Percentiles rank a stretch among this genome's conserved stretches.
These are phyloP conservation scores for Pythium guiyangense DNA, from an alignment of 352 stramenopile genomes.

Conservation along the genomic window DNA sequence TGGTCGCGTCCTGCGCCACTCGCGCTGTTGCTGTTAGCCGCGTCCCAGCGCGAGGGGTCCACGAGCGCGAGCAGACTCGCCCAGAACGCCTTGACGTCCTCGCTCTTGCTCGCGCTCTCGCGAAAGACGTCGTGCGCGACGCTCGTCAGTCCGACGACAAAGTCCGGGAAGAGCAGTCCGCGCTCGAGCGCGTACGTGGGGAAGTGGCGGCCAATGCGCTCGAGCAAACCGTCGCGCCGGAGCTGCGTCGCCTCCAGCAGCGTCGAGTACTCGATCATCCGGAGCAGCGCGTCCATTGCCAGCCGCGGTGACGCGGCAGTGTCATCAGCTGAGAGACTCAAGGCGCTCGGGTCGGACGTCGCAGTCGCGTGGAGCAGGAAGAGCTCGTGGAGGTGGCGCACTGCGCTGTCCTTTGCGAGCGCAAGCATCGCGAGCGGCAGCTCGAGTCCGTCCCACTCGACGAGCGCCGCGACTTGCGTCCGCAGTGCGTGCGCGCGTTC, in stretches of 20 bases:
- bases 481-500: slow-evolving; percentile 41
- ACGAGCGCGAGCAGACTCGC: slow-evolving; percentile 33
- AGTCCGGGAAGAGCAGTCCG: slow-evolving; percentile 54
- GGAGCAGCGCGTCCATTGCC: slow-evolving; percentile 38
- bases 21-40: too few relatives aligned
- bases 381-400: slow-evolving; percentile 43
- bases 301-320: slow-evolving; percentile 19
- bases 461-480: slow-evolving; percentile 37
- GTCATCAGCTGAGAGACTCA: slow-evolving; percentile 2
- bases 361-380: slow-evolving; percentile 39
- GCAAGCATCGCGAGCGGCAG: slow-evolving; percentile 44
- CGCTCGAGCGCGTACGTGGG: slow-evolving; percentile 40
- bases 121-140: slow-evolving; percentile 36
- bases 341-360: neutral
- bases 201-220: slow-evolving; percentile 24
- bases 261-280: slow-evolving; percentile 41
- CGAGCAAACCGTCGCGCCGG: slow-evolving; percentile 21
- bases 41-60: slow-evolving; percentile 12
- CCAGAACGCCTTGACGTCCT: slow-evolving; percentile 44
- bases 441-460: slow-evolving; percentile 45
- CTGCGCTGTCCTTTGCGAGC: slow-evolving; percentile 44
- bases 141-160: slow-evolving; percentile 37
- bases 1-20: neutral
- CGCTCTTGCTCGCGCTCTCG: slow-evolving; percentile 12
- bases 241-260: slow-evolving; percentile 32